Conservation (phyloP, 331 rosid genomes). For the Quercus lobata region DNA sequence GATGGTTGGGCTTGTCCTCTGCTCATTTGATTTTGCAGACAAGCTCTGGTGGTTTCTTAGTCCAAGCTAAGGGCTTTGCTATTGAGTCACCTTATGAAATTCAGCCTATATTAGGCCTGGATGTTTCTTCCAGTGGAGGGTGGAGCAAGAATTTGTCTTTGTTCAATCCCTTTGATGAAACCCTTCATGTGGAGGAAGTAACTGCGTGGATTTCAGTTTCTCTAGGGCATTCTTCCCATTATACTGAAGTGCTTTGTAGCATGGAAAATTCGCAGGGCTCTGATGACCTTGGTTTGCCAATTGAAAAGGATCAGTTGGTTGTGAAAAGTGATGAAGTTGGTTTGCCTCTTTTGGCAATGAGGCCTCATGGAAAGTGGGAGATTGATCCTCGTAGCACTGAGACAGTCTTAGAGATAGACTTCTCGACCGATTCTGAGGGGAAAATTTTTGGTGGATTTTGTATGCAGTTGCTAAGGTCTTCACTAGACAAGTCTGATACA, state of each 20-base stretch:
- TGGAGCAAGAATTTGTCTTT: conserved; percentile 71
- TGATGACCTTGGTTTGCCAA: conserved; percentile 37
- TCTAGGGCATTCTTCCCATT: conserved; percentile 45
- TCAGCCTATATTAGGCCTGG: conserved; percentile 52
- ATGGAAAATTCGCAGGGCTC: conserved; percentile 40
- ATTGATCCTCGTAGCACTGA: conserved; percentile 71
- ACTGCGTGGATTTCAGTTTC: conserved; percentile 74
- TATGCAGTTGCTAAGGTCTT: conserved; percentile 67
- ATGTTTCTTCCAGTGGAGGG: conserved; percentile 63
- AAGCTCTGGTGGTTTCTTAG: conserved; percentile 79
- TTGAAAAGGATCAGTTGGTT: conserved; percentile 61
- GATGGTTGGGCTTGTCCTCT: conserved; percentile 65
- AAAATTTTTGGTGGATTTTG: conserved; percentile 74
- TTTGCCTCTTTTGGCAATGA: conserved; percentile 58
- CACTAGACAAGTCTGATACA: conserved; percentile 60
- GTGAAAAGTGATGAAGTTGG: conserved; percentile 52
- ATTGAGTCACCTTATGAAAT: conserved; percentile 80
- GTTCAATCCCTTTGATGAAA: conserved; percentile 82
- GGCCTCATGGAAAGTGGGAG: conserved; percentile 78
- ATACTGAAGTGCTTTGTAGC: conserved; percentile 73
- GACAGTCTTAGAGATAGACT: conserved; percentile 67
- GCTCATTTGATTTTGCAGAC: conserved; percentile 92
- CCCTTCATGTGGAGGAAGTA: conserved; percentile 64
- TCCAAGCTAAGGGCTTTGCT: conserved; percentile 77
- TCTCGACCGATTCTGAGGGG: conserved; percentile 56